Evolutionary conservation across 352 stramenopile species (phyloP).

Genomic region (Phytopythium sindhum): DNA sequence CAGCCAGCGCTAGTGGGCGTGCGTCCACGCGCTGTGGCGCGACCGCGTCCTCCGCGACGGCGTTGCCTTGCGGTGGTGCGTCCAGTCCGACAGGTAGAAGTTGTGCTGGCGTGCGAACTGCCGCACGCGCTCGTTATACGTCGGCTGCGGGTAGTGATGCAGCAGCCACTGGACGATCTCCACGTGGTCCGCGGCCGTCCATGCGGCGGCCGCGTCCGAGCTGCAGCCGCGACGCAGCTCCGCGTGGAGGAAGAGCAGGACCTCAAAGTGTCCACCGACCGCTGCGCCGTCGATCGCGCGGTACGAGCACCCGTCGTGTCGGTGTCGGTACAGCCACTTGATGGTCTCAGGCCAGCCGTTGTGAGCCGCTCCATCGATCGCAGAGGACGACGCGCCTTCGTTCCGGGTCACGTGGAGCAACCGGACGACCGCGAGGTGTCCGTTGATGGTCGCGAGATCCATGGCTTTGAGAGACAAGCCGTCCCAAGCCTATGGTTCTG

Average conservation of each 20-base stretch:
- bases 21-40: not conserved
- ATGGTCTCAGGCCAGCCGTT: constrained; percentile 25
- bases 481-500: too few relatives aligned
- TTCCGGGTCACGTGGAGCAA: constrained; percentile 24
- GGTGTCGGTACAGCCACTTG: constrained; percentile 24
- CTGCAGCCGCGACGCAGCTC: constrained; percentile 22
- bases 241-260: constrained; percentile 29
- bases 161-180: constrained; percentile 32
- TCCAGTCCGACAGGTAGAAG: constrained; percentile 21
- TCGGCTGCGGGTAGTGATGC: constrained; percentile 25
- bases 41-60: not conserved
- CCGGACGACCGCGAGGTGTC: constrained; percentile 26
- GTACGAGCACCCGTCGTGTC: constrained; percentile 23
- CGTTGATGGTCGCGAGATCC: constrained; percentile 26
- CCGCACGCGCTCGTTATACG: constrained; percentile 19
- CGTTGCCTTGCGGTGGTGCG: constrained; percentile 10
- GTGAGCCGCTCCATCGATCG: constrained; percentile 27
- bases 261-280: constrained; percentile 25
- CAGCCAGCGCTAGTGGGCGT: not conserved
- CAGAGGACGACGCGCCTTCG: constrained; percentile 25
- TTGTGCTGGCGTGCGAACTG: constrained; percentile 26
- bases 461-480: too few relatives aligned
- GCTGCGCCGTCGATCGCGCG: constrained; percentile 28
- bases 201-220: constrained; percentile 18
- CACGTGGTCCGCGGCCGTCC: constrained; percentile 23